Base-by-base conservation (phyloP, 768 basidiomycete genomes). In the Pleurotus platypus region DNA sequence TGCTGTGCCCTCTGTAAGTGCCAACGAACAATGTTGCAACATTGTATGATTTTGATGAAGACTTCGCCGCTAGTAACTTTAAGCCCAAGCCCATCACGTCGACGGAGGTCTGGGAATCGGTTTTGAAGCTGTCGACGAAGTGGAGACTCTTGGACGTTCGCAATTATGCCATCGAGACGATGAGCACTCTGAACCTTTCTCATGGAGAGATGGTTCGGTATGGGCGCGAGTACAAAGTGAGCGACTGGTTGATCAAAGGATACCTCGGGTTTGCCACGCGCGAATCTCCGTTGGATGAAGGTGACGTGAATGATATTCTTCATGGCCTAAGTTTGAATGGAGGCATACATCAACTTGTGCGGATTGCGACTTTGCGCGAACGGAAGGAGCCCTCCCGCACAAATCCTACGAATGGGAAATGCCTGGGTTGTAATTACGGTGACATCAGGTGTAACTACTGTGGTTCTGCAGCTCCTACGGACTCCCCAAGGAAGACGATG, bases 131-230 rank as follows among this genome's bases (percentile, higher is more conserved):
- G 1, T 16, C 49, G 37, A 42, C 24, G 15, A 27, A 22, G 37
- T 40, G 49, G 16, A 48, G 49, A 8, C 49, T 57, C 18, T 22
- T 40, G 7, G 57, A 50, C 15, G 26, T 40, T 49, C 57, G 57
- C n/a, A 27, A 3, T n/a, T 38, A 40, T 18, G 57, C 57, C 15
- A 42, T 57, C 12, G 37, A 27, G 40, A 20, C 22, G 37, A 22
- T 57, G 47, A 18, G 3, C 6, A 48, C 13, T 26, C 24, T 48
- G 18, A 13, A 9, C 16, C 16, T 48, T 16, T 20, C 46, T 6
- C 16, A 24, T 5, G 18, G 46, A 20, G 46, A 48, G 24, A 16
- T 48, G 16, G 46, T 48, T 15, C 16, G 46, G 22, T 48, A 48
- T 24, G 46, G 46, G n/a, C 46, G 46, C 13, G 46, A 48, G 3